These are phyloP conservation scores for Draba incana DNA, from an alignment of 345 rosid species.

Conservation along the genomic window DNA sequence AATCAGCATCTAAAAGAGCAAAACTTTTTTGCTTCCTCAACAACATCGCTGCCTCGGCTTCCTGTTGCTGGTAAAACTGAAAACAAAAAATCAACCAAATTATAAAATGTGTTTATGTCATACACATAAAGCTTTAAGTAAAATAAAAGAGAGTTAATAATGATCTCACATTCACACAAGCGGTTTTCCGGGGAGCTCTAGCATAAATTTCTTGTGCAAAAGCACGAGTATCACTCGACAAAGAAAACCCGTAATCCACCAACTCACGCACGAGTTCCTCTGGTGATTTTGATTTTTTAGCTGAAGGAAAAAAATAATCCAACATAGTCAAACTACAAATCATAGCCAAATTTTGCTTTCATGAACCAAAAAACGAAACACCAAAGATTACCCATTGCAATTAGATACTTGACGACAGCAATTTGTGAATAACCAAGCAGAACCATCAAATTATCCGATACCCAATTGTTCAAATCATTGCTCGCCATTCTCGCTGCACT, in stretches of 20 bases:
- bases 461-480: conserved; percentile 58
- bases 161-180: conserved; percentile 55
- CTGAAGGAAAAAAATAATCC: conserved; percentile 44
- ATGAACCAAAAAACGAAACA: conserved; percentile 1
- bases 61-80: conserved; percentile 73
- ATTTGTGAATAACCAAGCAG: conserved; percentile 70
- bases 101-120: background rate
- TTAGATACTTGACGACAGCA: conserved; percentile 61
- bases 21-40: conserved; percentile 61
- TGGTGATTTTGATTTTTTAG: conserved; percentile 62
- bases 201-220: conserved; percentile 54
- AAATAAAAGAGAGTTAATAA: too few species aligned
- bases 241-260: conserved; percentile 50
- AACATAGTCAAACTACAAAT: background rate
- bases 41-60: conserved; percentile 69
- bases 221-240: conserved; percentile 45
- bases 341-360: background rate
- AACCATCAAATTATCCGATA: conserved; percentile 69
- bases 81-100: background rate
- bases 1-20: conserved; percentile 61
- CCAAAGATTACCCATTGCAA: conserved; percentile 44
- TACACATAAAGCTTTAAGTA: too few species aligned
- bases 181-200: conserved; percentile 49
- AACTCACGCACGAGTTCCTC: conserved; percentile 51
- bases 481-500: conserved; percentile 50